Percentiles rank a stretch among this genome's conserved stretches.
These are phyloP conservation scores for Pseudogymnoascus sp. DNA, from an alignment of 2,329 filamentous ascomycete species.

Conservation along the genomic window DNA sequence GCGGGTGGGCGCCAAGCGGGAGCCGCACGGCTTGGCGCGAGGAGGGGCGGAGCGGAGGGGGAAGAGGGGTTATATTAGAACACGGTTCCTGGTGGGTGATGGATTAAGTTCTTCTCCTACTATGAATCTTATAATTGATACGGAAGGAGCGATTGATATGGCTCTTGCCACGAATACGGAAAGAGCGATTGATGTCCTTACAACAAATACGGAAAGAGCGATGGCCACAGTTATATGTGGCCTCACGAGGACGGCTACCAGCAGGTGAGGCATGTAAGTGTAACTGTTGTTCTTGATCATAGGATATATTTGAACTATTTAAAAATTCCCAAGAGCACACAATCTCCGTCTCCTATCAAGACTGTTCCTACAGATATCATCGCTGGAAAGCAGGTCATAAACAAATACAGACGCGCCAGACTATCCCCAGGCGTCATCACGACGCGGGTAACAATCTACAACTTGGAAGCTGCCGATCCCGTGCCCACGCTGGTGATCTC, in stretches of 20 bases:
- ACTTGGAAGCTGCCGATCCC: slow-evolving; percentile 26
- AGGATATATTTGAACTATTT: slow-evolving; percentile 8
- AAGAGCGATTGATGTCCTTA: too few relatives aligned
- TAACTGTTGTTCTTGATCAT: not conserved
- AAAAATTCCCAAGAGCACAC: not conserved
- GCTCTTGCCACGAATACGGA: too few relatives aligned
- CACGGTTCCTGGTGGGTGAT: not conserved
- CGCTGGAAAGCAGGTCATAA: slow-evolving; percentile 9
- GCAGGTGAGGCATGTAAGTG: not conserved
- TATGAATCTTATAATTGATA: not conserved
- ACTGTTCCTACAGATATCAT: slow-evolving; percentile 11
- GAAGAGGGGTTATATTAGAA: not conserved
- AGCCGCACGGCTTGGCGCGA: not conserved
- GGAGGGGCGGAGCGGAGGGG: not conserved
- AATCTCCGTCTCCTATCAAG: not conserved
- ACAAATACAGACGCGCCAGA: slow-evolving; percentile 6
- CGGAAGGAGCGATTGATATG: not conserved
- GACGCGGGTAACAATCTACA: slow-evolving; percentile 16
- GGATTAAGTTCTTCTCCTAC: not conserved
- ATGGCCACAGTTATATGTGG: too few relatives aligned
- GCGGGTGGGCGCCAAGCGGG: not conserved
- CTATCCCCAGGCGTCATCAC: not conserved
- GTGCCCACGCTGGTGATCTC: slow-evolving; percentile 69
- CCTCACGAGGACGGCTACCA: not conserved
- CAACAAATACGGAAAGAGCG: too few relatives aligned